Evolutionary conservation across 768 basidiomycete genomes (phyloP), one percentile per base, ranked within the genome.

Genomic region (Ramaria sp.): DNA sequence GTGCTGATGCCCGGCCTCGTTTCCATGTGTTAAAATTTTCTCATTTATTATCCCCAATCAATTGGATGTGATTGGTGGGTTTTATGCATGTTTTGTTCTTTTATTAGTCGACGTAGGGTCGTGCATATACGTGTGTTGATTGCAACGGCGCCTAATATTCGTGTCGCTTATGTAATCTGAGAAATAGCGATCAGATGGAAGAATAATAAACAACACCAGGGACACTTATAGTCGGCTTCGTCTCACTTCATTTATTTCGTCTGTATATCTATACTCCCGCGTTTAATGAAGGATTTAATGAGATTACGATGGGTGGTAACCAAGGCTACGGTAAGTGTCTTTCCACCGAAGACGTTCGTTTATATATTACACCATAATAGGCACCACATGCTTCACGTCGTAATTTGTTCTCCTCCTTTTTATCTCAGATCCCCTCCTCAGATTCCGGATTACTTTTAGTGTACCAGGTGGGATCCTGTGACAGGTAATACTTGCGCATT

Each of bases 281-380:
- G 1, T 77, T 76, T 61, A 20, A 58, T 6, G 65, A 58, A 16
- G 72, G 70, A n/a, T 75, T 78, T 59, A 67, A 77, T 52, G 78
- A 79, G 53, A 76, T 79, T 50, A 73, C 68, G 1, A 59, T 61
- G 4, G 78, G 78, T 1, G 64, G 62, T 1, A 77, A 49, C 32
- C 48, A 22, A 36, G 48, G 59, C 55, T 48, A 42, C 54, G 60
- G 48, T 56, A 34, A 43, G 59, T 3, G n/a, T n/a, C n/a, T n/a
- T 43, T 55, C 5, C 63, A 66, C n/a, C 70, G 70, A 60, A 56
- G 58, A 18, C 66, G 69, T 1, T 60, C 71, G n/a, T 69, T 60
- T 5, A 42, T 44, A 12, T 36, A 61, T 32, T 18, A 44, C 24
- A 24, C 16, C 28, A 13, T 13, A 25, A 12, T 44, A 53, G 52